These are phyloP conservation scores for Diaporthe vaccinii DNA, from an alignment of 2,329 filamentous ascomycete species.

Conservation along the genomic window DNA sequence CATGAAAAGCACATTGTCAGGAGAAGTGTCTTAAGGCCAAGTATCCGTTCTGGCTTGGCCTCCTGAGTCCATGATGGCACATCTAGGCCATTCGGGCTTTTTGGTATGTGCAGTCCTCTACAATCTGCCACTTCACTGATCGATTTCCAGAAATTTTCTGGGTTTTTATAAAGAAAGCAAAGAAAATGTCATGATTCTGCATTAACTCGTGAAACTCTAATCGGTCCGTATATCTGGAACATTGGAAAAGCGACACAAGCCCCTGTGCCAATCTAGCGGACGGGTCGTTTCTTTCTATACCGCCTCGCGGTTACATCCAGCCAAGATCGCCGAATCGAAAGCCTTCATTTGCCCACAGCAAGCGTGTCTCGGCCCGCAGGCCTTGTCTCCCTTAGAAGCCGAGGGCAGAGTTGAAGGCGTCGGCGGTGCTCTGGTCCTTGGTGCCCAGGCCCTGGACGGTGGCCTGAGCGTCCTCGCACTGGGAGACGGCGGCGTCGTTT, in stretches of 20 bases:
- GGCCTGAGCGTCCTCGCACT: constrained; percentile 62
- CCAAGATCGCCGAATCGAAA: too few relatives aligned
- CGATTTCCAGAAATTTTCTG: background rate
- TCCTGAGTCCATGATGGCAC: background rate
- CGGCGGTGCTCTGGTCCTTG: constrained; percentile 61
- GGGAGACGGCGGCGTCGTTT: constrained; percentile 65
- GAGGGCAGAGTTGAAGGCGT: constrained; percentile 60
- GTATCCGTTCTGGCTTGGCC: background rate
- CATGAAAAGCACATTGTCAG: background rate
- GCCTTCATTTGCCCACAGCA: background rate
- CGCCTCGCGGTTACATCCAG: background rate
- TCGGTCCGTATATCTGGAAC: background rate
- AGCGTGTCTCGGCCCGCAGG: too few relatives aligned
- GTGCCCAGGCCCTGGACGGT: constrained; percentile 64
- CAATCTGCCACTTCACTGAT: background rate
- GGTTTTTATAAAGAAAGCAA: background rate
- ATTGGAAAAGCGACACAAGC: background rate
- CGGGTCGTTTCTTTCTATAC: background rate
- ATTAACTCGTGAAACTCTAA: constrained; percentile 3
- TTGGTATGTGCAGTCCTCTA: background rate
- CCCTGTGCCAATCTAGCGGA: background rate
- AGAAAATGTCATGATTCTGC: background rate
- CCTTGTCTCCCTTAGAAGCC: constrained; percentile 50
- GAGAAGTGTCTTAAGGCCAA: background rate
- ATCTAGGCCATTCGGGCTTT: background rate